A percentile compares a stretch with the other conserved stretches of the same genome.
phyloP scores from a whole-genome alignment of 2,329 filamentous ascomycete genomes.

The Ophiostoma perfectum region DNA sequence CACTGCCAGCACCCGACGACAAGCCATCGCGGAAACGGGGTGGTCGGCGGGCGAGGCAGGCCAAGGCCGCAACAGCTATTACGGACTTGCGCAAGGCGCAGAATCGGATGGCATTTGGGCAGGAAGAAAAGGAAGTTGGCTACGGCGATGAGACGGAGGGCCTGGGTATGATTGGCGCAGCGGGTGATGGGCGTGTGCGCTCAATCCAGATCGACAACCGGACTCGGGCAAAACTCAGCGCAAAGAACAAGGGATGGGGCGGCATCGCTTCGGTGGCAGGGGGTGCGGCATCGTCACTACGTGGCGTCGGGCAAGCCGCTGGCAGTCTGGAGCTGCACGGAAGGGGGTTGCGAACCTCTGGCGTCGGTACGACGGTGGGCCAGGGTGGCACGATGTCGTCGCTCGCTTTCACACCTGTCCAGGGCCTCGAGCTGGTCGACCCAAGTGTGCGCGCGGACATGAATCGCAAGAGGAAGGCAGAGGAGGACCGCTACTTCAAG shows the following conservation, averaged over 20 bases:
- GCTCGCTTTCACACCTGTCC: conserved; percentile 88
- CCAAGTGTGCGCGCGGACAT: conserved; percentile 85
- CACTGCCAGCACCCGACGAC: conserved; percentile 87
- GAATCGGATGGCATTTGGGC: conserved; percentile 92
- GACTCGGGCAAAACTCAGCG: conserved; percentile 85
- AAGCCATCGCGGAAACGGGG: conserved; percentile 91
- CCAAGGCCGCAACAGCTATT: conserved; percentile 95
- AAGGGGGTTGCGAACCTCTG: conserved; percentile 72
- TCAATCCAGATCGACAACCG: conserved; percentile 85
- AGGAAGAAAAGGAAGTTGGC: conserved; percentile 89
- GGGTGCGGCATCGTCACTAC: conserved; percentile 71
- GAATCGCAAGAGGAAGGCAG: conserved; percentile 83
- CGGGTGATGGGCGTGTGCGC: conserved; percentile 83
- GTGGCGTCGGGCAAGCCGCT: conserved; percentile 65
- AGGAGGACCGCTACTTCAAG: conserved; percentile 95
- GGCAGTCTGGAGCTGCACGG: conserved; percentile 65
- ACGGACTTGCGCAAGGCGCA: conserved; percentile 94
- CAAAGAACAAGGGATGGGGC: conserved; percentile 96
- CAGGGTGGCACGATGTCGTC: conserved; percentile 74
- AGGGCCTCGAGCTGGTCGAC: conserved; percentile 91
- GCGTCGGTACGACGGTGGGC: conserved; percentile 67
- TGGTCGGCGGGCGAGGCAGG: conserved; percentile 81
- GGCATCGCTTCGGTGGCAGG: conserved; percentile 49
- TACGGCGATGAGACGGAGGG: conserved; percentile 86
- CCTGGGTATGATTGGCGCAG: conserved; percentile 89